These are phyloP conservation scores for Eucalyptus cloeziana DNA, from an alignment of 345 rosid species.

Conservation along the genomic window DNA sequence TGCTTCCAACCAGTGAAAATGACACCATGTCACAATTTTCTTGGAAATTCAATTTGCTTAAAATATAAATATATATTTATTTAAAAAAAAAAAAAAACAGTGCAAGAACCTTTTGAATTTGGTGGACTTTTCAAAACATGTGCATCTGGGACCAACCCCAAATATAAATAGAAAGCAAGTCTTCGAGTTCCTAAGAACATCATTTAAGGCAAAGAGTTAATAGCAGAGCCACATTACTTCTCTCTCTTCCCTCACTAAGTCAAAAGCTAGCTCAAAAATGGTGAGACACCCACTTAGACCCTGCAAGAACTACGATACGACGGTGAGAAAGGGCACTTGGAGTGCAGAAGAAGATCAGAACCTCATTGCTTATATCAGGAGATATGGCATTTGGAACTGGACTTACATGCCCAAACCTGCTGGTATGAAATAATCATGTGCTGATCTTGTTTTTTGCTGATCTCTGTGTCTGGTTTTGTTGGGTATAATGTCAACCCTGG, in stretches of 20 bases:
- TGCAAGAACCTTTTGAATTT: neutral
- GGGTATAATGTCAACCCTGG: neutral
- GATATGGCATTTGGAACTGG: slow-evolving; percentile 4
- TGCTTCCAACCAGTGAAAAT: neutral
- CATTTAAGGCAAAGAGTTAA: neutral
- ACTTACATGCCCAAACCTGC: neutral
- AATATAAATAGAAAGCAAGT: neutral
- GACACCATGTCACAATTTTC: neutral
- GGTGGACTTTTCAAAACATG: neutral
- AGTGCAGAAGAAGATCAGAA: neutral
- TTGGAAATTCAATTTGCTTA: neutral
- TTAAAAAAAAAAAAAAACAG: neutral
- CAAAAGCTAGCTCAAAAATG: neutral
- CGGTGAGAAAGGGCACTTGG: neutral
- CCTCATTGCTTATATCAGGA: neutral
- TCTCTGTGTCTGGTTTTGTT: neutral
- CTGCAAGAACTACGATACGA: neutral
- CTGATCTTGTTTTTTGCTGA: neutral
- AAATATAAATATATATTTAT: too few species aligned
- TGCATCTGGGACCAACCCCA: neutral
- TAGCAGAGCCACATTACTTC: neutral
- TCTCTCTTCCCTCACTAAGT: neutral
- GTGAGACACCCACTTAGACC: neutral
- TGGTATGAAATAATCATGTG: neutral
- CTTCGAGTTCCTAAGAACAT: neutral